Evolutionary conservation across 179 eudicot species (phyloP).

Genomic region (Sideroxylon spinosum): DNA sequence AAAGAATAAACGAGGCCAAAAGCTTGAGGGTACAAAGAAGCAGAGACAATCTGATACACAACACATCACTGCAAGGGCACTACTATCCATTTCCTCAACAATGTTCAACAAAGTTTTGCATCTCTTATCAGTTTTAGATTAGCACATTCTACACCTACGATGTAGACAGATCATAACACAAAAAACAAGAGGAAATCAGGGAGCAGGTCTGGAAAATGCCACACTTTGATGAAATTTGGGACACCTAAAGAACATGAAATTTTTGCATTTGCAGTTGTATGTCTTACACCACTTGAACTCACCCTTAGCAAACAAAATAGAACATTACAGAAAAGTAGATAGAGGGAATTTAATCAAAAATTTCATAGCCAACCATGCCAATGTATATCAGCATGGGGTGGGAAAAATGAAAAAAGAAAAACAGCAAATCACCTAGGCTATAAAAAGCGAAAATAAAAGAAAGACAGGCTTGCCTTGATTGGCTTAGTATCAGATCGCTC

Average conservation of each 20-base stretch:
- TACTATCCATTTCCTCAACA: background rate
- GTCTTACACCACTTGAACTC: background rate
- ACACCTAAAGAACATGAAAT: background rate
- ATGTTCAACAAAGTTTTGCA: background rate
- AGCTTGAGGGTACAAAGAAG: constrained; percentile 3
- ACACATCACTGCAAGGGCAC: background rate
- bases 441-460: background rate
- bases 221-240: background rate
- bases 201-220: background rate
- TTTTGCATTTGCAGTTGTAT: background rate
- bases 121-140: background rate
- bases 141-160: background rate
- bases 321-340: background rate
- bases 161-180: background rate
- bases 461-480: constrained; percentile 45
- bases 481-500: constrained; percentile 59
- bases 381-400: background rate
- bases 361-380: background rate
- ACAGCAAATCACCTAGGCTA: background rate
- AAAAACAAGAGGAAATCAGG: background rate
- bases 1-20: background rate
- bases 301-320: background rate
- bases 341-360: background rate
- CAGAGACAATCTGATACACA: background rate
- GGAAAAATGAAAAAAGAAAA: background rate